phyloP scores from a whole-genome alignment of 2,329 filamentous ascomycete species.

The Aspergillus texensis region DNA sequence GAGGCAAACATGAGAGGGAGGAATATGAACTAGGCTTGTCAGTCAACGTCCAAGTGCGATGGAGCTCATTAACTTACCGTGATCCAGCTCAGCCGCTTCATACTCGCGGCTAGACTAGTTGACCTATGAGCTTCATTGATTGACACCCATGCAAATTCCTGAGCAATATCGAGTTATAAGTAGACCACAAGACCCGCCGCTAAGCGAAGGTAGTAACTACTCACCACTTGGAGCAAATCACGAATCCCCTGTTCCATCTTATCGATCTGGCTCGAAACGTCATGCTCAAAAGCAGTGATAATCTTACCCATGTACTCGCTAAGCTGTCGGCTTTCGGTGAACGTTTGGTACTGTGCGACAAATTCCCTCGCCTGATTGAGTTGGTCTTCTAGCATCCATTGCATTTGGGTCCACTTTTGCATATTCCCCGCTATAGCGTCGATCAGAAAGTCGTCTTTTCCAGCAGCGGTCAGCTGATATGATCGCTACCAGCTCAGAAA shows the following conservation, averaged over 20 bases:
- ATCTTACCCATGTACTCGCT: slow-evolving; percentile 16
- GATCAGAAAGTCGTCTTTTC: slow-evolving; percentile 17
- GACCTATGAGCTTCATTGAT: slow-evolving; percentile 22
- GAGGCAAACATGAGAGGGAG: slow-evolving; percentile 18
- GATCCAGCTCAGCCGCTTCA: slow-evolving; percentile 22
- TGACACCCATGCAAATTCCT: slow-evolving; percentile 22
- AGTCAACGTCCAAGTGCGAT: not conserved
- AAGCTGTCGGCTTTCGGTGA: slow-evolving; percentile 17
- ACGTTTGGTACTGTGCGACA: slow-evolving; percentile 17
- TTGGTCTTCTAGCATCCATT: slow-evolving; percentile 15
- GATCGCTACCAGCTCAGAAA: slow-evolving; percentile 6
- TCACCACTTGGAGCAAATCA: slow-evolving; percentile 18
- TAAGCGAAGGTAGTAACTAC: not conserved
- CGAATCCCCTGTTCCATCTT: slow-evolving; percentile 20
- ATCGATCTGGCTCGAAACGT: slow-evolving; percentile 17
- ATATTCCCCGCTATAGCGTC: slow-evolving; percentile 20
- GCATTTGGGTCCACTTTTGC: slow-evolving; percentile 19
- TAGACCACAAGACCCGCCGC: not conserved
- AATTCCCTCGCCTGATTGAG: slow-evolving; percentile 17
- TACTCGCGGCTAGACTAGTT: slow-evolving; percentile 19
- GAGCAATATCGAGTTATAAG: not conserved
- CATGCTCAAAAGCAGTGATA: slow-evolving; percentile 12
- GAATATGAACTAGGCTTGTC: slow-evolving; percentile 15
- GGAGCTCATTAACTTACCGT: slow-evolving; percentile 4
- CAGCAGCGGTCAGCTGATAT: slow-evolving; percentile 16